Base-by-base conservation (phyloP, 1,284 basidiomycete species). In the Microbotryomycetes sp. region DNA sequence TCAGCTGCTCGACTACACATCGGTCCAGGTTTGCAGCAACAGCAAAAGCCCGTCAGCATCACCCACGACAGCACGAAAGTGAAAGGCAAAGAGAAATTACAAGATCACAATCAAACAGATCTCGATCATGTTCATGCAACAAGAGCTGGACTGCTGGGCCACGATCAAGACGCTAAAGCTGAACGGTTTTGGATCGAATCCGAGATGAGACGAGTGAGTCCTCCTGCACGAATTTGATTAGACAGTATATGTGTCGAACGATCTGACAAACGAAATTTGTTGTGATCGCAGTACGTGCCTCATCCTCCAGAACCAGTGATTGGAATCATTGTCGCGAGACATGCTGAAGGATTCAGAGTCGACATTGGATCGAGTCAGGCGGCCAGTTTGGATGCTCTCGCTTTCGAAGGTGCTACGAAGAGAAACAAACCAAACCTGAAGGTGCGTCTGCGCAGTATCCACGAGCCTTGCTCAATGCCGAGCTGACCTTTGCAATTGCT, bases 361-460 rank as follows among this genome's bases (percentile, higher is more conserved):
- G 89, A 92, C 73, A 88, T 92, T 67, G 89, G 88, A 2, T 79
- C 84, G 31, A 86, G 88, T 22, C 88, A 91, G 71, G 77, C 79
- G 46, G 89, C 88, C 0, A 81, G 83, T 15, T 75, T 92, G 54
- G 89, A 91, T 66, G 86, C 82, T 1, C 80, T 92, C 16, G 88
- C 89, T 2, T 92, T 92, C 71, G 88, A 92, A 74, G 86, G 88
- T 2, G 89, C 88, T 3, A 88, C 86, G 23, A 91, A 89, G 78
- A 77, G 89, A 60, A 91, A 87, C 71, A 84, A 83, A 74, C 89
- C 89, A 45, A 88, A 88, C 74, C 79, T 92, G 54, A 91, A 89
- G 79, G 89, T 86, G 61, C 19, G 68, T 29, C 28, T 45, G 26
- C 28, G 7, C 15, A 9, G 69, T 26, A 54, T 4, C 26, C 14